These are phyloP conservation scores for Scedosporium aurantiacum DNA, from an alignment of 2,329 filamentous ascomycete species.

Conservation along the genomic window DNA sequence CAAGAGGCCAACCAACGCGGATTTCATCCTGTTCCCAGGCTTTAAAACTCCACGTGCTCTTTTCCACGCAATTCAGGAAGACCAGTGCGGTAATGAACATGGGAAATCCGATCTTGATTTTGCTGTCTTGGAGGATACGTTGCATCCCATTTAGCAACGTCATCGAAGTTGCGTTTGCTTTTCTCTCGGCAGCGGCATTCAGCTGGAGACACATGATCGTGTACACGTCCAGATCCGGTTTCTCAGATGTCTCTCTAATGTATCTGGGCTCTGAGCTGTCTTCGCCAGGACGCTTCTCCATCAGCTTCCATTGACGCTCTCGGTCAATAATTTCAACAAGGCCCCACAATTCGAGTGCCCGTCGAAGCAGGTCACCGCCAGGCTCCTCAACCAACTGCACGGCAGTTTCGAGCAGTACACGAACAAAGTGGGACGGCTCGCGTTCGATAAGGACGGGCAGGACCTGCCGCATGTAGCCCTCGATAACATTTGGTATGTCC, in stretches of 20 bases:
- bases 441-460: conserved; percentile 45
- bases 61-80: conserved; percentile 55
- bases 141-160: conserved; percentile 49
- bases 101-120: conserved; percentile 46
- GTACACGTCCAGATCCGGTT: conserved; percentile 44
- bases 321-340: conserved; percentile 55
- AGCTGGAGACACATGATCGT: conserved; percentile 53
- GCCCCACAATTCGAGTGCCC: conserved; percentile 53
- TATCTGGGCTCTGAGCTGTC: conserved; percentile 26
- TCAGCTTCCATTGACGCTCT: conserved; percentile 49
- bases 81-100: conserved; percentile 52
- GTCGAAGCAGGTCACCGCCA: conserved; percentile 41
- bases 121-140: conserved; percentile 48
- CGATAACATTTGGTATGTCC: conserved; percentile 47
- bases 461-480: conserved; percentile 48
- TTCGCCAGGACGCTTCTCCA: conserved; percentile 32
- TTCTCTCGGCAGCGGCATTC: conserved; percentile 52
- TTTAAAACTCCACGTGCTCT: conserved; percentile 58
- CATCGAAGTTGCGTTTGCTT: conserved; percentile 48
- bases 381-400: conserved; percentile 32
- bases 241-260: conserved; percentile 37
- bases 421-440: conserved; percentile 50
- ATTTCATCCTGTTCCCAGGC: conserved; percentile 55
- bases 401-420: conserved; percentile 45
- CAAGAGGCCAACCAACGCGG: conserved; percentile 49